Base-by-base conservation (phyloP, 164 flowering plant species). In the Dillenia suffruticosa region DNA sequence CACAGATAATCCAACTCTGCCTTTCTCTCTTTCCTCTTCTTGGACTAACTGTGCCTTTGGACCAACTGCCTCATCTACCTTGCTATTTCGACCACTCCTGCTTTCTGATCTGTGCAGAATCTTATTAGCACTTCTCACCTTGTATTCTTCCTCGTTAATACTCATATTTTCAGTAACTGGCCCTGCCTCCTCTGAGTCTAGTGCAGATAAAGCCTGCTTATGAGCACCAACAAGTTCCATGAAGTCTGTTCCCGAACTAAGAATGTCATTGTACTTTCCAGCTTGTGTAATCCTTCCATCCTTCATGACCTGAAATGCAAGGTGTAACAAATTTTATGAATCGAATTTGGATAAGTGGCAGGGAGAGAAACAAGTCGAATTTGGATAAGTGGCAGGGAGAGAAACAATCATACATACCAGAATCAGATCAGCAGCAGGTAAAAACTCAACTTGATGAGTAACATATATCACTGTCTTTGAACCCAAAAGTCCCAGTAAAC, bases 11-110 rank as follows among this genome's bases (percentile, higher is more conserved):
- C 90, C 94, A 64, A 94, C 95, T 63, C 61, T 76, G 1, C 98
- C 98, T 75, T 86, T 89, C 82, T 89, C 95, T 69, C 96, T 80
- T 68, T 94, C 98, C 84, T 94, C 98, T 74, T 94, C 96, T 74
- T 89, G 85, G 56, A 90, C 84, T 63, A 94, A 72, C 72, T 93
- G 98, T 16, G 79, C 83, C 70, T 84, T 79, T 22, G 63, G 65
- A 57, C 51, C 82, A 5, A 19, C 75, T 45, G 26, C 57, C 16
- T 78, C 86, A 54, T 80, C 86, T 46, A 49, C 61, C 69, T 75
- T 76, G 52, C 65, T 70, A 63, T 62, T 63, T 60, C 61, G 61
- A 15, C 40, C 66, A 51, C 40, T 64, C 46, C 55, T 53, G 22
- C 74, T 70, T 51, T 74, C 78, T 51, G 69, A 62, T 51, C 74